Evolutionary conservation across 768 basidiomycete genomes (phyloP).

Genomic region (Leccinum obscurum): DNA sequence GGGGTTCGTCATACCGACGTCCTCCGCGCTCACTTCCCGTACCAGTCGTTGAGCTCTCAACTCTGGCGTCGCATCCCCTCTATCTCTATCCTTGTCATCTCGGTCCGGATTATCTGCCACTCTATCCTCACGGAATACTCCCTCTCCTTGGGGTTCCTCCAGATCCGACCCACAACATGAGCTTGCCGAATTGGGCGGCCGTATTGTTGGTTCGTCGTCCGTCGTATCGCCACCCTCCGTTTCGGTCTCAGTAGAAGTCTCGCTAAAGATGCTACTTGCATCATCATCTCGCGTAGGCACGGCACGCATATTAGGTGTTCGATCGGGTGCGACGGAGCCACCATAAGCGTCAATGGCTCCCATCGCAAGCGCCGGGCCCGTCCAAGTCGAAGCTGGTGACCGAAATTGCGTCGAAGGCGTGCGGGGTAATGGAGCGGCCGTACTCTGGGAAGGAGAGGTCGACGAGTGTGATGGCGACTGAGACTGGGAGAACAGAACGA

Average conservation of each 20-base stretch:
- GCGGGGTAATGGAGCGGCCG: conserved; percentile 20
- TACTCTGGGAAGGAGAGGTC: conserved; percentile 25
- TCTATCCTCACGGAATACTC: conserved; percentile 25
- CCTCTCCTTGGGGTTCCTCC: conserved; percentile 36
- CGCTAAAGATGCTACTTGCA: conserved; percentile 36
- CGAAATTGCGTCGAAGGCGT: conserved; percentile 21
- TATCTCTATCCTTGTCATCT: conserved; percentile 28
- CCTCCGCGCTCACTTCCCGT: conserved; percentile 33
- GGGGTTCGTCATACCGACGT: conserved; percentile 33
- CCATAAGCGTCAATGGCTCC: conserved; percentile 56
- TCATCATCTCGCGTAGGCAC: conserved; percentile 31
- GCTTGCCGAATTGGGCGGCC: conserved; percentile 45
- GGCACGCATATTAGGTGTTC: conserved; percentile 29
- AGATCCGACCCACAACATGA: conserved; percentile 38
- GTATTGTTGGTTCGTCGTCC: conserved; percentile 83
- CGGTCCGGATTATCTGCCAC: conserved; percentile 14
- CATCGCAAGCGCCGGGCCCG: conserved; percentile 50
- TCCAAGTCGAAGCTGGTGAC: conserved; percentile 15
- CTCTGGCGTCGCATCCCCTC: conserved; percentile 35
- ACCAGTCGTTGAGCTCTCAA: conserved; percentile 31
- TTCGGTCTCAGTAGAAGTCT: conserved; percentile 48
- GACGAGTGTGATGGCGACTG: conserved; percentile 38
- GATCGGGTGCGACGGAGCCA: conserved; percentile 38
- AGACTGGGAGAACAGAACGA: conserved; percentile 67
- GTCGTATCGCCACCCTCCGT: conserved; percentile 61